Evolutionary conservation across 1,284 basidiomycete genomes (phyloP).

Genomic region (Omphalotus olearius): DNA sequence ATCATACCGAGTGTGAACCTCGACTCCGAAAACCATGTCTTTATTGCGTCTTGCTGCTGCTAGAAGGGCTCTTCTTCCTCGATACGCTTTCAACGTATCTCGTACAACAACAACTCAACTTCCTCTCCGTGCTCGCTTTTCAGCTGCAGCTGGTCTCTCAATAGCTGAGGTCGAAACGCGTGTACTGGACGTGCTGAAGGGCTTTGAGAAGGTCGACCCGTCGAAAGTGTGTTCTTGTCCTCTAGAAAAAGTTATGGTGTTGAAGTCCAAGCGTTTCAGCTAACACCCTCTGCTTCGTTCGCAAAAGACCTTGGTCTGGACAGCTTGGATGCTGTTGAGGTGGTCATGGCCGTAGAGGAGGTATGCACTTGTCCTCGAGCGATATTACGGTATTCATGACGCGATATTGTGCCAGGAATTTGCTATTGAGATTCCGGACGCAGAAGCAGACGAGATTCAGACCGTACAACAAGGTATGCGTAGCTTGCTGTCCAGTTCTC

Average conservation of each 20-base stretch:
- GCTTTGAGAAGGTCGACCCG: constrained; percentile 92
- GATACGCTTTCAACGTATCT: constrained; percentile 25
- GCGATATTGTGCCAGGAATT: constrained; percentile 58
- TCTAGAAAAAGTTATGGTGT: constrained; percentile 10
- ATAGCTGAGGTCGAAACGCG: constrained; percentile 78
- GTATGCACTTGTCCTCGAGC: constrained; percentile 34
- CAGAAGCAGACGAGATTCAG: constrained; percentile 96
- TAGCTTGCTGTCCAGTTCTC: constrained; percentile 11
- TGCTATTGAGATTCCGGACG: constrained; percentile 92
- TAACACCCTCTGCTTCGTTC: constrained; percentile 76
- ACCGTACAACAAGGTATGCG: constrained; percentile 86
- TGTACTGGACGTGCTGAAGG: constrained; percentile 86
- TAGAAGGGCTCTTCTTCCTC: constrained; percentile 35
- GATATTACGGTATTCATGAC: constrained; percentile 8
- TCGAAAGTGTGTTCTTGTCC: constrained; percentile 57
- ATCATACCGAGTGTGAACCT: background rate
- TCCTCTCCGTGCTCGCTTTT: constrained; percentile 57
- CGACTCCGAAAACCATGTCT: constrained; percentile 35
- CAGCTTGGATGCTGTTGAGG: constrained; percentile 96
- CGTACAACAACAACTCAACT: constrained; percentile 21
- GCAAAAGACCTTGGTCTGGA: constrained; percentile 90
- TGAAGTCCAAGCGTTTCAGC: constrained; percentile 38
- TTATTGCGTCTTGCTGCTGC: constrained; percentile 44
- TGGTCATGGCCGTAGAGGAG: constrained; percentile 99
- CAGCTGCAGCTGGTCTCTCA: constrained; percentile 71